Evolutionary conservation across 306 rosid species (phyloP), one percentile per base, ranked within the genome.

Genomic region (Glycine soja): DNA sequence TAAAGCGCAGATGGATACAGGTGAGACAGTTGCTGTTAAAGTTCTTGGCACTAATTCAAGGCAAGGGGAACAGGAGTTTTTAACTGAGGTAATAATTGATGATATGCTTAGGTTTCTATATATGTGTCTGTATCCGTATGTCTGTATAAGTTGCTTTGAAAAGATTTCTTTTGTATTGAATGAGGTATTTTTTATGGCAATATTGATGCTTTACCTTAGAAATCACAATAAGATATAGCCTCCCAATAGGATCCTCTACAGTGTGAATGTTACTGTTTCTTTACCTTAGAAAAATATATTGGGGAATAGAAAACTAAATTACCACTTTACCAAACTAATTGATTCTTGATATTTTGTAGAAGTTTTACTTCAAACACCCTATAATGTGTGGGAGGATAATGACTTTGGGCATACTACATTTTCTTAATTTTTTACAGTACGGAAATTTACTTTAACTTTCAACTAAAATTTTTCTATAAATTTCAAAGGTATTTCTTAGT

Each of bases 51-150:
- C 89, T 64, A 87, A 95, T 93, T 95, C 99, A 77, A 95, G 86
- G 82, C 99, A 95, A 84, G 99, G 98, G 72, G 98, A 91, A 82
- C 89, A 85, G 71, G 97, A 93, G 84, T 95, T 93, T 74, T 90
- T 93, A 83, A 88, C 97, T 12, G 99, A 95, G 99, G 99, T 95
- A 90, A 70, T 74, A 61, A 18, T 13, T 58, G 48, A 52, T 75
- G 30, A 18, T 81, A 77, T 14, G 70, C 77, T 70, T 24, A 30
- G 42, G 52, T 4, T 14, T 66, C 13, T 18, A 42, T 77, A 30
- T 4, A 50, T 8, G 30, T 72, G 19, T 81, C 52, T 42, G 9
- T 6, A 42, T 42, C 46, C 8, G 46, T 4, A 42, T 42, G 46
- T 42, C 46, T 46, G 32, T 54, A 53, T 15, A 72, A 72, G 40